phyloP scores from a whole-genome alignment of 139 green algal species.

The Chlorella sp. region DNA sequence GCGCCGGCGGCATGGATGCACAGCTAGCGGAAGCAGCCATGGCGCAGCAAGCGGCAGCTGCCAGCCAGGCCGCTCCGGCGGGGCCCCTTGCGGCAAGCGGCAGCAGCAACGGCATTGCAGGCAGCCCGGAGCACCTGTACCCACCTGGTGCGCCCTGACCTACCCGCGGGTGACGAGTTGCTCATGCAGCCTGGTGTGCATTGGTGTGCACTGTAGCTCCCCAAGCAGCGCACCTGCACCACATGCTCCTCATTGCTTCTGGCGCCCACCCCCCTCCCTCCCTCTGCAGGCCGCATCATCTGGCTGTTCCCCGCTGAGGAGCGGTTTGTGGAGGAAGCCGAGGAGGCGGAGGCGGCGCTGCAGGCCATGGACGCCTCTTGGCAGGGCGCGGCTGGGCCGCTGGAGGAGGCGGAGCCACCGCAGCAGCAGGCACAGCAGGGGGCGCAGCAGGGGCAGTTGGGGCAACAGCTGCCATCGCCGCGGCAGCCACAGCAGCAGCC shows the following conservation, averaged over 20 bases:
- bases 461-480: background rate
- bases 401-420: background rate
- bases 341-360: constrained; percentile 12
- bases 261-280: no score
- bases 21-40: background rate
- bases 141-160: background rate
- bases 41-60: constrained; percentile 16
- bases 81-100: background rate
- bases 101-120: background rate
- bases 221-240: background rate
- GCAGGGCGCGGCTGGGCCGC: background rate
- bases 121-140: constrained; percentile 9
- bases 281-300: constrained; percentile 16
- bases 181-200: background rate
- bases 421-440: background rate
- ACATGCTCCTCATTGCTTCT: background rate
- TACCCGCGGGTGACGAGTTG: no score
- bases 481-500: background rate
- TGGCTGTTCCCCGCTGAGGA: constrained; percentile 19
- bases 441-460: background rate
- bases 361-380: background rate
- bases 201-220: background rate
- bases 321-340: background rate
- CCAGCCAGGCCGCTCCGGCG: background rate
- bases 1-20: background rate